Conservation (phyloP, 345 rosid species). For the Mercurialis annua region DNA sequence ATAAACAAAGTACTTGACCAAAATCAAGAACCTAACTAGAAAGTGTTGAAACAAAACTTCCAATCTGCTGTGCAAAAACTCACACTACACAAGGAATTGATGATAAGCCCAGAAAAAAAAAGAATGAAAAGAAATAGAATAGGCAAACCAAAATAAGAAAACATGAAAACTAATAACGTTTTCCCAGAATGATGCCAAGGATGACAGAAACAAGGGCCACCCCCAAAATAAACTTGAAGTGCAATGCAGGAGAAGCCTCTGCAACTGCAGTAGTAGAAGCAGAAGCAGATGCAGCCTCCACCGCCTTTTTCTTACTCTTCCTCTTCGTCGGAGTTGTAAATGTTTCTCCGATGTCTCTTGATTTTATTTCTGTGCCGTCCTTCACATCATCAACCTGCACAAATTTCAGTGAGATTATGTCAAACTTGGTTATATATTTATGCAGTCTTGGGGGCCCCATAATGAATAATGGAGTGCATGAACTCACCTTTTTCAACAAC, state of each 20-base stretch:
- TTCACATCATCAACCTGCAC: constrained; percentile 38
- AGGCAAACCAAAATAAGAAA: constrained; percentile 11
- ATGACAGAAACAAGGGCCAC: constrained; percentile 73
- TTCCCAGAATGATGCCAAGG: constrained; percentile 75
- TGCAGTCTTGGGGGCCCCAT: background rate
- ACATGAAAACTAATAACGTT: constrained; percentile 49
- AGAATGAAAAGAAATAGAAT: background rate
- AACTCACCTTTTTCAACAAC: constrained; percentile 53
- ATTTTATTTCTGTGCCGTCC: constrained; percentile 51
- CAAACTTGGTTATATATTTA: background rate
- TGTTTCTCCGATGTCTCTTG: constrained; percentile 61
- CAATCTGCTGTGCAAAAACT: constrained; percentile 9
- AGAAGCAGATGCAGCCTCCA: constrained; percentile 41
- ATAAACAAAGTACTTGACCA: constrained; percentile 17
- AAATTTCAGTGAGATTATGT: too few species aligned
- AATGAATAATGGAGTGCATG: background rate
- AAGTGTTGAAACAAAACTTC: background rate
- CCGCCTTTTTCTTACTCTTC: constrained; percentile 66
- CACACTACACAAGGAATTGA: background rate
- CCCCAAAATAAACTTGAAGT: constrained; percentile 50
- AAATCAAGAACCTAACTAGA: constrained; percentile 1
- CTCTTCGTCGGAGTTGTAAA: constrained; percentile 62
- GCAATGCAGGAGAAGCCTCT: constrained; percentile 36
- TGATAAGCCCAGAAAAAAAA: background rate
- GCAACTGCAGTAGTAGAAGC: constrained; percentile 37